Base-by-base conservation (phyloP, 164 flowering plant species). In the Amborella trichopoda region DNA sequence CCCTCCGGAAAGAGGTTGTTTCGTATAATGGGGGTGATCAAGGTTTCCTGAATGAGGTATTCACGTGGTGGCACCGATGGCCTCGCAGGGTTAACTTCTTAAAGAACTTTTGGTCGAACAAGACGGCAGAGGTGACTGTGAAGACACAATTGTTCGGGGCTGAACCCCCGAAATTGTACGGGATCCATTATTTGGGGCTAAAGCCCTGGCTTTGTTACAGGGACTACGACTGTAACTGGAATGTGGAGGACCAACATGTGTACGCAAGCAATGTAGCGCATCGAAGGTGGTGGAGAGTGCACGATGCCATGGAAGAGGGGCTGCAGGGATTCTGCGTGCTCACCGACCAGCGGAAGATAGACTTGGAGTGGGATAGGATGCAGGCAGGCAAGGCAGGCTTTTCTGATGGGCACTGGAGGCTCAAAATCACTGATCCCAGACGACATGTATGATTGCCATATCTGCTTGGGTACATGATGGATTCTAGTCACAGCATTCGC, bases 221-320 rank as follows among this genome's bases (percentile, higher is more conserved):
- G 39, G 95, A 90, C 43, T 79, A 80, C 52, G 97, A 90, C 32
- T 90, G 94, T 25, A 85, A 85, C 24, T 85, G 97, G 95, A 86
- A 83, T 25, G 33, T 6, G 47, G 10, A 2, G 49, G 51, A 54
- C 3, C 69, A 49, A 17, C 67, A 52, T 10, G 4, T 8, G 0
- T 83, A 62, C 60, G 94, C 94, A 1, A 83, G 83, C 40, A 80
- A 86, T 37, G 43, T 58, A 2, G 89, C 78, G 9, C 76, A 86
- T 39, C 4, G 42, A 54, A 52, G 26, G 53, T 83, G 95, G 95
- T 83, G 95, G 95, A 8, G 48, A 26, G 76, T 86, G 2, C 68
- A 79, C 17, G 80, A 80, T 17, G 44, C 45, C 0, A 73, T 86
- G 84, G 75, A 84, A 0, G 36, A 32, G 52, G 18, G 30, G 17